Evolutionary conservation across 2,329 filamentous ascomycete genomes (phyloP), one percentile per base, ranked within the genome.

Genomic region (Tolypocladium sp.): DNA sequence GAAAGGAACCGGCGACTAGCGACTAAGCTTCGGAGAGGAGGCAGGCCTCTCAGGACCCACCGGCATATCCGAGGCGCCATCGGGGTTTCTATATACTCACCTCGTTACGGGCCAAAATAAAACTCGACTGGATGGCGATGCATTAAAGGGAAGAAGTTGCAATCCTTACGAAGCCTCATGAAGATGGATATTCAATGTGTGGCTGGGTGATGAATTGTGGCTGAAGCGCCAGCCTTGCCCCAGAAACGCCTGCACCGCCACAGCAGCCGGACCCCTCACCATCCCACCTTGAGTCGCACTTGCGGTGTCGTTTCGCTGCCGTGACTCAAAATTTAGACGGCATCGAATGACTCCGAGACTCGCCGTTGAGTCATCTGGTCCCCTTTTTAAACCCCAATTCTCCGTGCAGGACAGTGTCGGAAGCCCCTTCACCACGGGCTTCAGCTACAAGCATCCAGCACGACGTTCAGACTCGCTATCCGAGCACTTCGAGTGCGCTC

Each of bases 401-500:
- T 30, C 27, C 51, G 62, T 60, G 61, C 59, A 65, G 63, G 58
- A 64, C 54, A 57, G 60, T 62, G 62, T 66, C 52, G 60, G 72
- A 74, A 74, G 72, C 71, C 74, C 68, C 61, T 65, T 56, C 57
- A 38, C 58, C 22, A 53, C 59, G 72, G 75, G 73, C 73, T 77
- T 76, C 74, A 66, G 64, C 59, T 62, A 65, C 64, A 66, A 63
- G 63, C 65, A 62, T 71, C 65, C 71, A 70, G 67, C 64, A 77
- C 73, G 68, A 76, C 75, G 79, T 82, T 79, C 71, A 78, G 75
- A 78, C 70, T 79, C 69, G 69, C 80, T 61, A 71, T 76, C 67
- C 78, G 79, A 78, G 80, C 81, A 74, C 79, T 85, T 70, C 77
- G 79, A 70, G 80, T 82, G 82, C 82, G 80, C 74, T 78, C 79